These are phyloP conservation scores for Astragalus glycyphyllos DNA, from an alignment of 306 rosid genomes.

Conservation along the genomic window DNA sequence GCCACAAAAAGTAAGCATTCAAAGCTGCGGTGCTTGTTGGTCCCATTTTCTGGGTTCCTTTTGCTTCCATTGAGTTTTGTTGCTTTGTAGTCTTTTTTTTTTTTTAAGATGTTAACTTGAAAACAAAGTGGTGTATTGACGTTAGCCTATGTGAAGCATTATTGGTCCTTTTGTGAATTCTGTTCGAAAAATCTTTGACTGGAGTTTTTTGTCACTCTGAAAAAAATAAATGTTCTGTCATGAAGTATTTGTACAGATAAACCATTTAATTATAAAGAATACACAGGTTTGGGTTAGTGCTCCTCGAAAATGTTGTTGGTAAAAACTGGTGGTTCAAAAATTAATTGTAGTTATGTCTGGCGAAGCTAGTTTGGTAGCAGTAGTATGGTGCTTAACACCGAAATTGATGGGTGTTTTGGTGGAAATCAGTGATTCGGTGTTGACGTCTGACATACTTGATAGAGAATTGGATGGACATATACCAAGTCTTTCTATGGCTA, in stretches of 20 bases:
- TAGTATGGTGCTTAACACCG: background rate
- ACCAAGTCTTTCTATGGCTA: background rate
- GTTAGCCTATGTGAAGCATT: constrained; percentile 4
- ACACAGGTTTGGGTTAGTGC: too few species aligned
- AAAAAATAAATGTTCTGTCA: too few species aligned
- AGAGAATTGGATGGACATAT: constrained; percentile 14
- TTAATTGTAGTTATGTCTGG: constrained; percentile 14
- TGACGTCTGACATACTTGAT: constrained; percentile 7
- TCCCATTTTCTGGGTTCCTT: background rate
- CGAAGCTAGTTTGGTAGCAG: background rate
- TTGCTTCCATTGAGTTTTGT: background rate
- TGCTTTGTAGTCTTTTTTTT: background rate
- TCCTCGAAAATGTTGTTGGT: constrained; percentile 3
- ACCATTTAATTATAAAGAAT: too few species aligned
- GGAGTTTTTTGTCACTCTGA: too few species aligned
- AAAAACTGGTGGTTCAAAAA: constrained; percentile 8
- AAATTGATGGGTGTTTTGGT: constrained; percentile 4
- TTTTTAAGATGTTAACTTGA: background rate
- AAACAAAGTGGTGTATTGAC: constrained; percentile 5
- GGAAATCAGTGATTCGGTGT: background rate
- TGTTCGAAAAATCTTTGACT: too few species aligned
- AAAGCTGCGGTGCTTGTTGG: background rate
- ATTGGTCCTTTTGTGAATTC: too few species aligned
- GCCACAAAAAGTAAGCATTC: background rate
- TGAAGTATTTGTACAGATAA: too few species aligned